phyloP scores from a whole-genome alignment of 129 eudicot genomes.

The Deinandra increscens region DNA sequence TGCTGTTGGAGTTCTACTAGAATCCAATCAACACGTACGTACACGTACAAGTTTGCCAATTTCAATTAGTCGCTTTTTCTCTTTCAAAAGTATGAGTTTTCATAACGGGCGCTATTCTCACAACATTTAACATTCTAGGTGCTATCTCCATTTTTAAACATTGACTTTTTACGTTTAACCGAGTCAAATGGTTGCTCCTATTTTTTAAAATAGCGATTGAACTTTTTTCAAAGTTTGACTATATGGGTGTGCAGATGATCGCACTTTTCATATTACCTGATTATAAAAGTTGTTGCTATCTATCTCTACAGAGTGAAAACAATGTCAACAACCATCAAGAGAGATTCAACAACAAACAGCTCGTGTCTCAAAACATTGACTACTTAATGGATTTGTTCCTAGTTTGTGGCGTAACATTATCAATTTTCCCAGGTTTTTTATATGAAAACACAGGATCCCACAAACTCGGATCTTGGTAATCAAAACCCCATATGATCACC shows the following conservation, averaged over 20 bases:
- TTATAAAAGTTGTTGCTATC: not conserved
- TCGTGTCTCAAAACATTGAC: not conserved
- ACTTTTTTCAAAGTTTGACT: too few species aligned
- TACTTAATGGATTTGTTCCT: slow-evolving; percentile 8
- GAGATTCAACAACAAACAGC: slow-evolving; percentile 12
- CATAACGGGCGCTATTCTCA: too few species aligned
- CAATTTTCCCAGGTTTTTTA: slow-evolving; percentile 8
- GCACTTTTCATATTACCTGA: not conserved
- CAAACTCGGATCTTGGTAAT: slow-evolving; percentile 12
- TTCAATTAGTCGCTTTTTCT: not conserved
- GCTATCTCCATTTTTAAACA: too few species aligned
- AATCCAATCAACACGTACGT: not conserved
- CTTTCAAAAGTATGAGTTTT: too few species aligned
- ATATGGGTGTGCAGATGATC: too few species aligned
- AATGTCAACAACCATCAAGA: not conserved
- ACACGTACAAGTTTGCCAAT: not conserved
- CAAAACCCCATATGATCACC: too few species aligned
- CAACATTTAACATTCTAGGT: too few species aligned
- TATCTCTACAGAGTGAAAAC: not conserved
- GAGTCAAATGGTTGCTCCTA: too few species aligned
- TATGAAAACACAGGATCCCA: slow-evolving; percentile 12
- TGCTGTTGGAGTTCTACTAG: not conserved
- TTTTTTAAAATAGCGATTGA: too few species aligned
- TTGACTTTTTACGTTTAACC: too few species aligned
- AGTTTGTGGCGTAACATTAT: slow-evolving; percentile 3